A percentile compares a stretch with the other conserved stretches of the same genome.
These are phyloP conservation scores for Talaromyces proteolyticus DNA, from an alignment of 495 filamentous ascomycete species.

Conservation along the genomic window DNA sequence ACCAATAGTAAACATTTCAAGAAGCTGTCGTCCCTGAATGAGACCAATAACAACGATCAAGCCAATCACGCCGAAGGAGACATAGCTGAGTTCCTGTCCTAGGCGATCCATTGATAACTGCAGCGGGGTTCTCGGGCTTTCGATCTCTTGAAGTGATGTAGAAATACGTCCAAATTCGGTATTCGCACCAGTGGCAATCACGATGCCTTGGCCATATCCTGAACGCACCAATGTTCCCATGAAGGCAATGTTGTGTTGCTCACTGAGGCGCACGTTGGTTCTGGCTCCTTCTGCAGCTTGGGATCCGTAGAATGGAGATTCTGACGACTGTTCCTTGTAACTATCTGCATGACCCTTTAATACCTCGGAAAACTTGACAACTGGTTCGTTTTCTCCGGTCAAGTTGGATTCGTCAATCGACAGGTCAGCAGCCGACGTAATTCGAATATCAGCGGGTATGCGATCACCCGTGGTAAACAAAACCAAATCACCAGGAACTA, in stretches of 20 bases:
- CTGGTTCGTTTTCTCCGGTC: slow-evolving; percentile 93
- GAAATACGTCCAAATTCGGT: slow-evolving; percentile 98
- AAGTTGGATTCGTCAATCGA: slow-evolving; percentile 96
- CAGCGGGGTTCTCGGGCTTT: slow-evolving; percentile 87
- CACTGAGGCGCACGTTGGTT: slow-evolving; percentile 56
- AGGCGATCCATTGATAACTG: slow-evolving; percentile 96
- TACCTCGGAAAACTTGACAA: slow-evolving; percentile 66
- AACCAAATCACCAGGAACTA: slow-evolving; percentile 90
- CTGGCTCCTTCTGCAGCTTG: slow-evolving; percentile 57
- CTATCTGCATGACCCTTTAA: slow-evolving; percentile 19
- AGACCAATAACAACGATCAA: slow-evolving; percentile 87
- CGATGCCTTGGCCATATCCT: slow-evolving; percentile 92
- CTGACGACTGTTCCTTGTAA: slow-evolving; percentile 19
- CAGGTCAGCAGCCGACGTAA: slow-evolving; percentile 80
- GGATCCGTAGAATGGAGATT: slow-evolving; percentile 55
- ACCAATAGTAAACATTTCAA: slow-evolving; percentile 97
- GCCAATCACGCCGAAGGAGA: slow-evolving; percentile 91
- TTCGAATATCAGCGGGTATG: slow-evolving; percentile 93
- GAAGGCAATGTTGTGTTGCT: slow-evolving; percentile 84
- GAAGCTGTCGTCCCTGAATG: slow-evolving; percentile 77
- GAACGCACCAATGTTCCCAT: slow-evolving; percentile 97
- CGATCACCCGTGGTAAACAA: slow-evolving; percentile 93
- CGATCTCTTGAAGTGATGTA: slow-evolving; percentile 84
- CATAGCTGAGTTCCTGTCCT: slow-evolving; percentile 88
- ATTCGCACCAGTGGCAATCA: slow-evolving; percentile 85